phyloP scores from a whole-genome alignment of 805 yeast genomes.

The Ogataea trehaloabstinens region DNA sequence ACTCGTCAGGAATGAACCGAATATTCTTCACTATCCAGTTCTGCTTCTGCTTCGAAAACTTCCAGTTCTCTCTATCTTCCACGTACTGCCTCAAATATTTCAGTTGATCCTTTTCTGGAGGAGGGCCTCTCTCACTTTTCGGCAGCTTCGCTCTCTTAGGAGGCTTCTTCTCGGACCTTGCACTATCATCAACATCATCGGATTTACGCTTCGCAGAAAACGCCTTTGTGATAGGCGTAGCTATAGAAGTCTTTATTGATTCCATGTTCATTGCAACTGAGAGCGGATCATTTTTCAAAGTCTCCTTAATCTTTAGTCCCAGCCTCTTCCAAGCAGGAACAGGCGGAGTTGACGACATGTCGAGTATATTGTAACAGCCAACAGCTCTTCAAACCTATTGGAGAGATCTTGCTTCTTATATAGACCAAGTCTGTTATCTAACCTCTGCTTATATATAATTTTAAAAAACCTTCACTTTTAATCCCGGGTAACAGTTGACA shows the following conservation, averaged over 20 bases:
- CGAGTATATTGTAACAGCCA: too few relatives aligned
- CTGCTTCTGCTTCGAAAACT: conserved; percentile 83
- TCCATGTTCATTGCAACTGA: conserved; percentile 44
- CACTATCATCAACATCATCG: conserved; percentile 19
- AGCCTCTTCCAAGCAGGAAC: conserved; percentile 85
- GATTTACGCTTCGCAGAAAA: conserved; percentile 24
- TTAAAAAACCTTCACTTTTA: background rate
- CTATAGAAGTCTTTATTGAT: conserved; percentile 36
- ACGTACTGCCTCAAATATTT: conserved; percentile 58
- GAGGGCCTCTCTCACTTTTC: conserved; percentile 62
- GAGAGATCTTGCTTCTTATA: too few relatives aligned
- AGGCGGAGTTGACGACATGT: conserved; percentile 7
- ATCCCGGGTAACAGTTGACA: too few relatives aligned
- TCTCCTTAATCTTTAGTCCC: conserved; percentile 61
- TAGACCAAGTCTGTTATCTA: too few relatives aligned
- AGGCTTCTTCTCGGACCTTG: conserved; percentile 50
- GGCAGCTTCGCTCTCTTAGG: conserved; percentile 72
- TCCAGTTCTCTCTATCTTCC: conserved; percentile 64
- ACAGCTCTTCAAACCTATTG: too few relatives aligned
- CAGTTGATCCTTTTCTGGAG: conserved; percentile 76
- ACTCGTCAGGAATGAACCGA: conserved; percentile 47
- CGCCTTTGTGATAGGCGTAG: background rate
- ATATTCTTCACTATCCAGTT: conserved; percentile 77
- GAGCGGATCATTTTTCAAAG: conserved; percentile 43
- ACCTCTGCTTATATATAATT: background rate